Conservation (phyloP, 306 rosid genomes). For the cucumber (Cucumis sativus) region Cucumber_9930_V3 NC_026655.2:27834001-27834500, state of each 20-base stretch:
- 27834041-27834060: too few species aligned
- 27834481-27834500: slow-evolving; percentile 64
- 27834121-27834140: too few species aligned
- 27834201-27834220: too few species aligned
- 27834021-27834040: too few species aligned
- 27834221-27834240: too few species aligned
- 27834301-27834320: background rate
- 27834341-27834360: slow-evolving; percentile 14
- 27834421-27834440: background rate
- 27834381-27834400: slow-evolving; percentile 11
- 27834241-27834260: background rate
- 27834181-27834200: too few species aligned
- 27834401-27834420: slow-evolving; percentile 7
- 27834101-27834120: too few species aligned
- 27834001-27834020: background rate
- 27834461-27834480: slow-evolving; percentile 50
- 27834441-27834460: slow-evolving; percentile 23
- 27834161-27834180: too few species aligned
- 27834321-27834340: background rate
- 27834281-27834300: background rate
- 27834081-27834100: too few species aligned
- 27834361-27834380: background rate
- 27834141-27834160: too few species aligned
- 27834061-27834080: too few species aligned
- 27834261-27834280: background rate